Percentiles rank a stretch among this genome's conserved stretches.
These are phyloP conservation scores for Alternaria tenuissima DNA, from an alignment of 2,329 filamentous ascomycete species.

Conservation along the genomic window DNA sequence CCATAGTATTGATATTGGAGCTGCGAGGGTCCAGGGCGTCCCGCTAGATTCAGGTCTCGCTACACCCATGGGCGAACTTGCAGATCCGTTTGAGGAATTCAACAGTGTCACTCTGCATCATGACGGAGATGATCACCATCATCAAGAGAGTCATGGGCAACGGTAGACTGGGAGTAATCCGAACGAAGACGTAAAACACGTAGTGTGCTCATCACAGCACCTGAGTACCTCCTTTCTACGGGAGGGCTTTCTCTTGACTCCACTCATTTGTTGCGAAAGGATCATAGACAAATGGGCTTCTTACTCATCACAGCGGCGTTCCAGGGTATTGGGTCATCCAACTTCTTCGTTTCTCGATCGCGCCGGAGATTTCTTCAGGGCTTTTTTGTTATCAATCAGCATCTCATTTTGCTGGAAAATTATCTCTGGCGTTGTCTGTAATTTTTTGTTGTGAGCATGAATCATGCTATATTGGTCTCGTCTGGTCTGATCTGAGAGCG, in stretches of 20 bases:
- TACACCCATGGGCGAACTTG: conserved; percentile 81
- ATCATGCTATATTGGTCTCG: neutral
- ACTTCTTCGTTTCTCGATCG: conserved; percentile 9
- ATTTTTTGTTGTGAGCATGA: conserved; percentile 8
- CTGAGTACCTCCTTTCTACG: conserved; percentile 26
- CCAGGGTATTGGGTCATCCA: conserved; percentile 14
- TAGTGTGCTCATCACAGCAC: conserved; percentile 6
- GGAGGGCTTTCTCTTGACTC: conserved; percentile 31
- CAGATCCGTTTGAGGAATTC: conserved; percentile 97
- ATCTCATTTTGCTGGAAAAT: conserved; percentile 19
- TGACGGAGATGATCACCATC: conserved; percentile 79
- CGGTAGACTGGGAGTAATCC: conserved; percentile 21
- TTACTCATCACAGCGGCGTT: conserved; percentile 32
- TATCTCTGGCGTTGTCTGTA: conserved; percentile 21
- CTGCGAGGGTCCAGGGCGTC: conserved; percentile 72
- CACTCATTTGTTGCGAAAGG: conserved; percentile 39
- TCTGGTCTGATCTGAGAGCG: conserved; percentile 4
- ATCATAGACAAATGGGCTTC: conserved; percentile 29
- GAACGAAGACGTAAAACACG: neutral
- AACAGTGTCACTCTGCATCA: conserved; percentile 98
- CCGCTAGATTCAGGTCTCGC: conserved; percentile 85
- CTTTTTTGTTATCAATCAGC: conserved; percentile 5
- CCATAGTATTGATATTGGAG: conserved; percentile 83
- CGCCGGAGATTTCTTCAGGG: conserved; percentile 1
- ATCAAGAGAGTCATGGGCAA: conserved; percentile 32